These are phyloP conservation scores for Pseudocercospora pini-densiflorae DNA, from an alignment of 2,329 filamentous ascomycete species.

Conservation along the genomic window DNA sequence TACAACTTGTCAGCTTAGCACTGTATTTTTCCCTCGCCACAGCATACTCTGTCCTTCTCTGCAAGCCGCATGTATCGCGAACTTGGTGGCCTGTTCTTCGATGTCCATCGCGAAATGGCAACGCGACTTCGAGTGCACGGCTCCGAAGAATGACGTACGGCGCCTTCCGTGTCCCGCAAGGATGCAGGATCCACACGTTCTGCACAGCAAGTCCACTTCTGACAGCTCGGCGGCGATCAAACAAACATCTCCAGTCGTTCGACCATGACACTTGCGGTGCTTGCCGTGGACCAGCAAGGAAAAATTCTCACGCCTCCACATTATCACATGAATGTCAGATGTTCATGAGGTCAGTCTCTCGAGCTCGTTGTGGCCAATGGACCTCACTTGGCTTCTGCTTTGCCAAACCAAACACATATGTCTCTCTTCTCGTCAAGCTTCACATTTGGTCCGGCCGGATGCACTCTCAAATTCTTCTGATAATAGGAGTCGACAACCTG, in stretches of 20 bases:
- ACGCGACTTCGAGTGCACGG: background rate
- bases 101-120: constrained; percentile 31
- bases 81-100: constrained; percentile 61
- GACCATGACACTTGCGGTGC: background rate
- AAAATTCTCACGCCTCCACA: background rate
- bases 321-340: background rate
- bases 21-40: background rate
- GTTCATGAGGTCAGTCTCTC: background rate
- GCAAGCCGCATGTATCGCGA: constrained; percentile 83
- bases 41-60: constrained; percentile 79
- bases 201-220: background rate
- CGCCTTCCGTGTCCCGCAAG: background rate
- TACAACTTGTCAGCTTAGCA: constrained; percentile 43
- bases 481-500: constrained; percentile 89
- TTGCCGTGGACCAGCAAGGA: background rate
- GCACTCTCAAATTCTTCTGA: constrained; percentile 82
- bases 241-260: background rate
- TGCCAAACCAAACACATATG: constrained; percentile 14
- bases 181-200: background rate
- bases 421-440: constrained; percentile 56
- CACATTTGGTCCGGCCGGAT: constrained; percentile 78
- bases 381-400: background rate
- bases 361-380: too few relatives aligned
- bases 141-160: background rate
- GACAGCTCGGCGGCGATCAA: background rate